Evolutionary conservation across 345 rosid species (phyloP).

Genomic region (Brassica juncea): DNA sequence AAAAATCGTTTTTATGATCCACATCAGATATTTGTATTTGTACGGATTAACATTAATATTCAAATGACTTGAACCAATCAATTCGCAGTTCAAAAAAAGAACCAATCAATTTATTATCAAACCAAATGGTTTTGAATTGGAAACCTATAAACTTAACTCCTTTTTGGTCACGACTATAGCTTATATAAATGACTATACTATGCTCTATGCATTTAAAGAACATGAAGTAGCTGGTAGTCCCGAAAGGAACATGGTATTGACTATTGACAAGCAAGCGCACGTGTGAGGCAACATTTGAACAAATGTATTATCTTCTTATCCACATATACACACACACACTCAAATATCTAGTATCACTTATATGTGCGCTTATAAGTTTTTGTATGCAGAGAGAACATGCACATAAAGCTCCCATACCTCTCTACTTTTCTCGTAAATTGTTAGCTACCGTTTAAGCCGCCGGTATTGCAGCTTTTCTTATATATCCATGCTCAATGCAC

Average conservation of each 20-base stretch:
- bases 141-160: neutral
- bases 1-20: neutral
- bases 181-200: neutral
- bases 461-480: slow-evolving; percentile 33
- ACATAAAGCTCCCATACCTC: slow-evolving; percentile 31
- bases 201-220: neutral
- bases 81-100: neutral
- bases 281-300: slow-evolving; percentile 24
- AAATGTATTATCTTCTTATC: slow-evolving; percentile 36
- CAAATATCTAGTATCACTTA: neutral
- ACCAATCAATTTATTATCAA: neutral
- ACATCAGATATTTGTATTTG: neutral
- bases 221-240: slow-evolving; percentile 19
- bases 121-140: neutral
- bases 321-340: slow-evolving; percentile 10
- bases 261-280: slow-evolving; percentile 33
- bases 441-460: slow-evolving; percentile 30
- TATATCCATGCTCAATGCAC: neutral
- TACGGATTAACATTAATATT: neutral
- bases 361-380: neutral
- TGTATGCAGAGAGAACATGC: slow-evolving; percentile 36
- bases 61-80: neutral
- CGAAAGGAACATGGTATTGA: slow-evolving; percentile 28
- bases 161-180: too few relatives aligned
- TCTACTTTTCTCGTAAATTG: slow-evolving; percentile 40